Evolutionary conservation across 345 rosid species (phyloP).

Genomic region (Hibiscus trionum): DNA sequence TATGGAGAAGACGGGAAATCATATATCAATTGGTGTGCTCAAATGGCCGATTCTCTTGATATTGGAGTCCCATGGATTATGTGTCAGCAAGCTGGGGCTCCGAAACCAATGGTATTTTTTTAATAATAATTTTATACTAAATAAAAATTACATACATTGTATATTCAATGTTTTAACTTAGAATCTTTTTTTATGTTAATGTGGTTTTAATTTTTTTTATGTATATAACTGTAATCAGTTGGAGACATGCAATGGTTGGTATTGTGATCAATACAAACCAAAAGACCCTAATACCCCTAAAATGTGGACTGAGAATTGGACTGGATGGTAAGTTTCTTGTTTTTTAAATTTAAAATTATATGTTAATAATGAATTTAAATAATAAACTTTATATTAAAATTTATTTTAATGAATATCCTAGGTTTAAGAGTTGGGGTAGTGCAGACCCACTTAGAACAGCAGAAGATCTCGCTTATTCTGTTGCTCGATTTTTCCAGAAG

Average conservation of each 20-base stretch:
- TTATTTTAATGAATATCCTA: neutral
- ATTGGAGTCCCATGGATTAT: constrained; percentile 55
- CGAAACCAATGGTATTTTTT: constrained; percentile 28
- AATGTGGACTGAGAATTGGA: constrained; percentile 72
- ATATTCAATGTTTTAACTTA: no score
- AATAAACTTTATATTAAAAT: neutral
- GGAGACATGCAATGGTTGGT: constrained; percentile 49
- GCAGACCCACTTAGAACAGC: constrained; percentile 47
- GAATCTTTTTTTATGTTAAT: neutral
- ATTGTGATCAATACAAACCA: constrained; percentile 39
- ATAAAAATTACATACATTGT: no score
- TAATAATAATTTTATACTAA: no score
- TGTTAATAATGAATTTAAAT: no score
- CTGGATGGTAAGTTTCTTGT: constrained; percentile 41
- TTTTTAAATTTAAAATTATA: neutral
- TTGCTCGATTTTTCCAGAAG: constrained; percentile 46
- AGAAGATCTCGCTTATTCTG: constrained; percentile 51
- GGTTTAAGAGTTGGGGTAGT: constrained; percentile 59
- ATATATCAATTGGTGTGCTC: constrained; percentile 23
- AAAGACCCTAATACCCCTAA: constrained; percentile 34
- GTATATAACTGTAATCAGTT: constrained; percentile 22
- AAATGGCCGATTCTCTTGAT: constrained; percentile 29
- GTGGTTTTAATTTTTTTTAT: neutral
- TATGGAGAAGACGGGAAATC: constrained; percentile 15
- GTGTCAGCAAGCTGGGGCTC: constrained; percentile 48